These are phyloP conservation scores for Stylosanthes scabra DNA, from an alignment of 331 rosid genomes.

Conservation along the genomic window DNA sequence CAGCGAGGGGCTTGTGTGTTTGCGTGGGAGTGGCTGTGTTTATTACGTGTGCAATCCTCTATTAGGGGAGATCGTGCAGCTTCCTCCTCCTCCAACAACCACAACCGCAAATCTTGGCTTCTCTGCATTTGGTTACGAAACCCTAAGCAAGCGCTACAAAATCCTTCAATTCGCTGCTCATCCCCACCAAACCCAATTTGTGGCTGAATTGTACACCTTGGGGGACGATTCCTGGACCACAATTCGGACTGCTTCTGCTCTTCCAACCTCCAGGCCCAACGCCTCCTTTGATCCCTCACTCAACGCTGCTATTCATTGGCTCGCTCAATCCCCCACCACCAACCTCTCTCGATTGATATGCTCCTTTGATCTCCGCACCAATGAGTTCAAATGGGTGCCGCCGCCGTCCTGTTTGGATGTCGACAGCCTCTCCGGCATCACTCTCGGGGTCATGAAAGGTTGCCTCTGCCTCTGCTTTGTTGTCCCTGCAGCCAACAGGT, in stretches of 20 bases:
- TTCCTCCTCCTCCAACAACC: too few relatives aligned
- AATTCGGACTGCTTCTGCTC: neutral
- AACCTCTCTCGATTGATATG: conserved; percentile 20
- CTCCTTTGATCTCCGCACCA: conserved; percentile 34
- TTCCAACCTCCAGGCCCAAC: neutral
- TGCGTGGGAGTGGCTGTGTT: neutral
- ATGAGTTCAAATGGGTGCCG: conserved; percentile 30
- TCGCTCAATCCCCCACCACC: neutral
- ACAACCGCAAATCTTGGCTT: neutral
- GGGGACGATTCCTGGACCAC: conserved; percentile 12
- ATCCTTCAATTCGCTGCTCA: conserved; percentile 17
- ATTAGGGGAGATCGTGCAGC: too few relatives aligned
- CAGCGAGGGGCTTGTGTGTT: conserved; percentile 41
- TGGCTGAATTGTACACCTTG: conserved; percentile 33
- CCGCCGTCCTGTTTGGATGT: conserved; percentile 31
- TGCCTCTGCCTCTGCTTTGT: conserved; percentile 42
- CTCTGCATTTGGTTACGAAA: conserved; percentile 38
- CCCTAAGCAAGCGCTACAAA: conserved; percentile 8
- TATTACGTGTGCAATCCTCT: conserved; percentile 40
- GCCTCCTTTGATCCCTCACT: conserved; percentile 31
- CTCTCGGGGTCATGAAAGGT: conserved; percentile 35
- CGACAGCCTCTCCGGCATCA: neutral
- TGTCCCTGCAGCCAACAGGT: neutral
- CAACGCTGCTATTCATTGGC: conserved; percentile 43
- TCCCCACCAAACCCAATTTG: neutral